A percentile compares a stretch with the other conserved stretches of the same genome.
Conservation (phyloP, 2,329 filamentous ascomycete genomes). For the Phaeoacremonium minimum region DNA sequence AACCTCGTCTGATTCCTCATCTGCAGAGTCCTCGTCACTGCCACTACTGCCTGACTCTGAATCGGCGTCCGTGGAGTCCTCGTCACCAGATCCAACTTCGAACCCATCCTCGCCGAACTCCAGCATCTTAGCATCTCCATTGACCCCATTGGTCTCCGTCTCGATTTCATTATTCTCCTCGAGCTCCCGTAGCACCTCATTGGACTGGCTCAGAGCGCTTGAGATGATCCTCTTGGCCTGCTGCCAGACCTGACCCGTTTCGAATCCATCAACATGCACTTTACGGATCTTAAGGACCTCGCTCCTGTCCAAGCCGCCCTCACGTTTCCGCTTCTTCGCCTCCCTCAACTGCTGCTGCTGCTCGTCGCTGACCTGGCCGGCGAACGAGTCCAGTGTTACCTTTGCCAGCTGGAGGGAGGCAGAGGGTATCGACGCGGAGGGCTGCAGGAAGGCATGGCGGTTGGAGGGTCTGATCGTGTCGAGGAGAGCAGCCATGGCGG, state of each 20-base stretch:
- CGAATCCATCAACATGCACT: constrained; percentile 83
- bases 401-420: constrained; percentile 75
- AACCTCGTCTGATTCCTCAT: constrained; percentile 27
- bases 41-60: constrained; percentile 16
- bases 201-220: constrained; percentile 45
- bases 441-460: constrained; percentile 74
- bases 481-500: constrained; percentile 45
- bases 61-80: neutral
- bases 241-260: constrained; percentile 87
- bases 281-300: constrained; percentile 72
- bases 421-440: constrained; percentile 60
- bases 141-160: constrained; percentile 33
- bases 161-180: constrained; percentile 50
- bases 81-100: constrained; percentile 20
- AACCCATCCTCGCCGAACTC: constrained; percentile 31
- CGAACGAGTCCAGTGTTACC: constrained; percentile 72
- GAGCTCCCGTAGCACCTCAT: constrained; percentile 41
- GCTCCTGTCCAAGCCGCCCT: constrained; percentile 35
- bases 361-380: constrained; percentile 66
- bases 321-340: constrained; percentile 71
- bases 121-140: constrained; percentile 19
- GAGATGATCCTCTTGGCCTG: constrained; percentile 80
- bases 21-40: constrained; percentile 27
- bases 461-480: constrained; percentile 53
- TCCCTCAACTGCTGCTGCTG: constrained; percentile 67